Percentiles rank a stretch among this genome's conserved stretches.
Evolutionary conservation across 352 stramenopile genomes (phyloP).

Genomic region (Phytophthora kernoviae): DNA sequence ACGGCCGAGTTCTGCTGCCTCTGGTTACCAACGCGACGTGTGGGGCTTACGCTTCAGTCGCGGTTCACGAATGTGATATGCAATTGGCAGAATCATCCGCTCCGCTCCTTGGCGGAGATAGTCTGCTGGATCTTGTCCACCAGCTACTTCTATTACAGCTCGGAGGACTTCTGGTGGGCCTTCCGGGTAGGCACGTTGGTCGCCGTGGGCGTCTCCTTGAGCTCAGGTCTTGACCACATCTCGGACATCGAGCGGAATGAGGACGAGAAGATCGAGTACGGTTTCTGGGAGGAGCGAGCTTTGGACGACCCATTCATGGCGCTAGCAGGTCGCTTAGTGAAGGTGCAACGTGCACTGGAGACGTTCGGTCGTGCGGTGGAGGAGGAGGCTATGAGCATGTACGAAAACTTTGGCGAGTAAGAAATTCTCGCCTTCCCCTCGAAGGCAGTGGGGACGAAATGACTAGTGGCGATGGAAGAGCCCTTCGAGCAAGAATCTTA

Average conservation of each 20-base stretch:
- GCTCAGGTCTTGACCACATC: constrained; percentile 61
- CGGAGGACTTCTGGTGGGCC: constrained; percentile 51
- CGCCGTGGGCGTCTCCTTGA: constrained; percentile 52
- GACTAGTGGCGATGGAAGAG: not conserved
- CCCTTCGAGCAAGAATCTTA: constrained; percentile 5
- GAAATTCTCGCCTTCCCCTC: not conserved
- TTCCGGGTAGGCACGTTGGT: constrained; percentile 65
- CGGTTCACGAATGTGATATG: constrained; percentile 61
- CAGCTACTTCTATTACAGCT: constrained; percentile 63
- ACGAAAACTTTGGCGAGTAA: constrained; percentile 70
- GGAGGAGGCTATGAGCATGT: constrained; percentile 66
- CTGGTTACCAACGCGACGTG: constrained; percentile 72
- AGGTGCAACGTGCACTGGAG: constrained; percentile 41
- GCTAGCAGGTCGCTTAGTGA: constrained; percentile 44
- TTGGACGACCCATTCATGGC: constrained; percentile 51
- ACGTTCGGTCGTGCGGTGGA: constrained; percentile 33
- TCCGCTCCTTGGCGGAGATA: constrained; percentile 66
- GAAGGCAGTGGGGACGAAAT: constrained; percentile 9
- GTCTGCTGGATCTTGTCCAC: constrained; percentile 64
- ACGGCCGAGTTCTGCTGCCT: constrained; percentile 82
- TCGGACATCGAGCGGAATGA: constrained; percentile 55
- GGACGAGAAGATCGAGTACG: constrained; percentile 43
- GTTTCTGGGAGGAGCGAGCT: constrained; percentile 63
- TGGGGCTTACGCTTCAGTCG: constrained; percentile 77
- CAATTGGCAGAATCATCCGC: constrained; percentile 64